Evolutionary conservation across 2,329 filamentous ascomycete genomes (phyloP).

Genomic region (Claviceps cyperi): DNA sequence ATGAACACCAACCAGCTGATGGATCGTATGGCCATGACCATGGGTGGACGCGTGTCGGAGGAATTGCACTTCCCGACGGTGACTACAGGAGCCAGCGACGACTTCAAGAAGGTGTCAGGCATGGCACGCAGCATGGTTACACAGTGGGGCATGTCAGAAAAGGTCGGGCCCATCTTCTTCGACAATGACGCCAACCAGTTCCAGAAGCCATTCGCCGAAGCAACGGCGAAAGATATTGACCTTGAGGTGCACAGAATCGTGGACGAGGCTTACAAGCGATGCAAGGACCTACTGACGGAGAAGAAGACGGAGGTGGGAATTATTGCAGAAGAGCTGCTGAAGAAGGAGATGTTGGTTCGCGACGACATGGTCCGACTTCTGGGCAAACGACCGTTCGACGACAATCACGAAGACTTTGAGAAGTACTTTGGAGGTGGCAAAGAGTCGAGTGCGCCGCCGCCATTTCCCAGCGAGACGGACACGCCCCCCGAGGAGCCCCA

Average conservation of each 20-base stretch:
- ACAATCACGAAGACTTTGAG: slow-evolving; percentile 75
- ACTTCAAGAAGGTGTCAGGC: slow-evolving; percentile 95
- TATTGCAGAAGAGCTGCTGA: slow-evolving; percentile 82
- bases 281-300: slow-evolving; percentile 64
- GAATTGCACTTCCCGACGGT: slow-evolving; percentile 95
- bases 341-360: slow-evolving; percentile 78
- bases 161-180: slow-evolving; percentile 86
- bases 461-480: slow-evolving; percentile 33
- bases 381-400: slow-evolving; percentile 70
- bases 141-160: slow-evolving; percentile 96
- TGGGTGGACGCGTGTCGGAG: slow-evolving; percentile 87
- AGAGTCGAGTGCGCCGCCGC: slow-evolving; percentile 42
- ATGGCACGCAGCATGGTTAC: slow-evolving; percentile 98
- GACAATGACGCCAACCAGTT: slow-evolving; percentile 69
- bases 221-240: slow-evolving; percentile 86
- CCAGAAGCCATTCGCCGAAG: slow-evolving; percentile 90
- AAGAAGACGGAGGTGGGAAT: slow-evolving; percentile 83
- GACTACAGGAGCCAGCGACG: slow-evolving; percentile 85
- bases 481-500: slow-evolving; percentile 20
- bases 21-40: slow-evolving; percentile 99
- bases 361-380: slow-evolving; percentile 88
- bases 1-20: slow-evolving; percentile 94
- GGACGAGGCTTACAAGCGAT: slow-evolving; percentile 84
- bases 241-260: slow-evolving; percentile 82
- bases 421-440: slow-evolving; percentile 73